These are phyloP conservation scores for Pyrenophora graminea DNA, from an alignment of 2,329 filamentous ascomycete species.

Conservation along the genomic window DNA sequence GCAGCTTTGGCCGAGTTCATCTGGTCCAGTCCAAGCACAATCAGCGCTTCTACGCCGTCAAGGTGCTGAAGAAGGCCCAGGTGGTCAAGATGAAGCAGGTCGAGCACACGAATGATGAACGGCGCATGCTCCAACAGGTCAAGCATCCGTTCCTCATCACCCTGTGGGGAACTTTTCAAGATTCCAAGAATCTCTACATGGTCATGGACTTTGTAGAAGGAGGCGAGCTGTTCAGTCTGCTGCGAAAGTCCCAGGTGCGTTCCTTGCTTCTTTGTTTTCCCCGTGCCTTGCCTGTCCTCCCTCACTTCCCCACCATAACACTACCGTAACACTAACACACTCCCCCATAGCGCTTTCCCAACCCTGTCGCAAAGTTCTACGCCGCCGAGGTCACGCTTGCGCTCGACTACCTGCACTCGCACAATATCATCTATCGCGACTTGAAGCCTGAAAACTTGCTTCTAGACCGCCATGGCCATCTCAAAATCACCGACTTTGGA, in stretches of 20 bases:
- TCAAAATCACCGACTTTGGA: slow-evolving; percentile 98
- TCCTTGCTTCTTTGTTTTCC: neutral
- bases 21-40: slow-evolving; percentile 98
- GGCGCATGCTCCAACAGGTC: slow-evolving; percentile 92
- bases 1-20: slow-evolving; percentile 95
- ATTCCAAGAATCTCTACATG: slow-evolving; percentile 96
- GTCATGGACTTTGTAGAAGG: slow-evolving; percentile 99
- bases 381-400: slow-evolving; percentile 95
- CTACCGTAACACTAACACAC: neutral
- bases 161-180: slow-evolving; percentile 97
- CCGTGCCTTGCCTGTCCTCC: neutral
- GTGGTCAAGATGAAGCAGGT: slow-evolving; percentile 99
- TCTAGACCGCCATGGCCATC: slow-evolving; percentile 87
- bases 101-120: slow-evolving; percentile 98
- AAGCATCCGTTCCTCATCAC: slow-evolving; percentile 98
- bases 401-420: slow-evolving; percentile 89
- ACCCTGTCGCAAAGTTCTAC: slow-evolving; percentile 98
- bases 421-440: slow-evolving; percentile 97
- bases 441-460: slow-evolving; percentile 94
- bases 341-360: slow-evolving; percentile 80
- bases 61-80: slow-evolving; percentile 97
- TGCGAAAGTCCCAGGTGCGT: slow-evolving; percentile 74
- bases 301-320: neutral
- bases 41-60: slow-evolving; percentile 96
- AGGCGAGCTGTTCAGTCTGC: slow-evolving; percentile 91